Percentiles rank a stretch among this genome's conserved stretches.
Conservation (phyloP, 441 rosid genomes). For the Pelargonium citronellum region DNA sequence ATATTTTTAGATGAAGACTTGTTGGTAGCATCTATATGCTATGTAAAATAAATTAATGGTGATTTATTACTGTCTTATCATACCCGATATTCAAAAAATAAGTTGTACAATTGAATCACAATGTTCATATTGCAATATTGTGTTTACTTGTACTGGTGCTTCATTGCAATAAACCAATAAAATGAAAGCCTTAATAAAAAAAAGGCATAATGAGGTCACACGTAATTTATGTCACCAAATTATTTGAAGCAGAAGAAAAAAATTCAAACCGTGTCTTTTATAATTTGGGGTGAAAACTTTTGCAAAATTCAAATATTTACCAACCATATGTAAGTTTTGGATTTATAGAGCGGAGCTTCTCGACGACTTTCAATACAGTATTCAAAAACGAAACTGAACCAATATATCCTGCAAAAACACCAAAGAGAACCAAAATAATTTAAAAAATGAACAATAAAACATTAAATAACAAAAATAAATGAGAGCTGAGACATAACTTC, state of each 20-base stretch:
- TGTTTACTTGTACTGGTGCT: not conserved
- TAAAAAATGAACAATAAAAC: constrained; percentile 5
- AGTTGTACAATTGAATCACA: too few species aligned
- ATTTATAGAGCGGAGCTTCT: constrained; percentile 81
- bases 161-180: not conserved
- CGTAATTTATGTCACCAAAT: not conserved
- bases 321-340: constrained; percentile 83
- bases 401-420: constrained; percentile 65
- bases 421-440: constrained; percentile 7
- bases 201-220: not conserved
- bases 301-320: constrained; percentile 21
- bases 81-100: too few species aligned
- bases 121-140: too few species aligned
- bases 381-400: constrained; percentile 94
- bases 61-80: too few species aligned
- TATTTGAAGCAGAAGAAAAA: not conserved
- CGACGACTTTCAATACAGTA: constrained; percentile 65
- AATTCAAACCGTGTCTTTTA: not conserved
- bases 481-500: not conserved
- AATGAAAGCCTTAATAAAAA: not conserved
- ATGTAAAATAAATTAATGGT: too few species aligned
- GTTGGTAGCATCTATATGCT: too few species aligned
- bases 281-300: not conserved
- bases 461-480: not conserved
- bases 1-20: too few species aligned